Percentiles rank a stretch among this genome's conserved stretches.
phyloP scores from a whole-genome alignment of 176 grass and related monocot genomes.

The Chrysopogon serrulatus region DNA sequence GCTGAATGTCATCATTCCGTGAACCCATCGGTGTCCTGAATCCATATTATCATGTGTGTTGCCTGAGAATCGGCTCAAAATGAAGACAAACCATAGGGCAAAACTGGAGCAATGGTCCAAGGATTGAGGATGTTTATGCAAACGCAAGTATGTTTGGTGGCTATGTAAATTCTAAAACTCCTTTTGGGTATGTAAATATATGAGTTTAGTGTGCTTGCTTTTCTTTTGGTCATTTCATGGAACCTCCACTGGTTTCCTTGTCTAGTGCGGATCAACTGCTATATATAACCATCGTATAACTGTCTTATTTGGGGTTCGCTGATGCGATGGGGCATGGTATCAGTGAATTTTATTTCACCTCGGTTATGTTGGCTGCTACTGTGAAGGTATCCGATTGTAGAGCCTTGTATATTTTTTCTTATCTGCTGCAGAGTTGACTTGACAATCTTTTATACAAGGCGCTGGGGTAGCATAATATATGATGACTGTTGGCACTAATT shows the following conservation, averaged over 20 bases:
- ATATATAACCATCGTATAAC: neutral
- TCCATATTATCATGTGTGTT: neutral
- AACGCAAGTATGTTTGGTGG: conserved; percentile 7
- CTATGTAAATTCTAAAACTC: conserved; percentile 15
- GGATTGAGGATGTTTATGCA: conserved; percentile 12
- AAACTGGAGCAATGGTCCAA: neutral
- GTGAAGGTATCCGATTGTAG: neutral
- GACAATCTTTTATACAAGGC: neutral
- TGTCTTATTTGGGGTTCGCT: neutral
- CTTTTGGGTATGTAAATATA: conserved; percentile 33
- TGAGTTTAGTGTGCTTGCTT: conserved; percentile 14
- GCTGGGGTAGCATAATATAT: neutral
- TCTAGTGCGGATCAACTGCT: neutral
- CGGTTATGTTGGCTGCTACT: neutral
- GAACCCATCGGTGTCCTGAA: neutral
- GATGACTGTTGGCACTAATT: neutral
- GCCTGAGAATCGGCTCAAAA: neutral
- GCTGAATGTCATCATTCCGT: neutral
- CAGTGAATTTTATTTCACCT: neutral
- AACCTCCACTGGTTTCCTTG: neutral
- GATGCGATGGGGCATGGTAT: neutral
- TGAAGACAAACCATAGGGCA: neutral
- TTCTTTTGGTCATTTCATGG: neutral
- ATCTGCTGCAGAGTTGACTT: neutral
- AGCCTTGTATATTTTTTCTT: neutral